Base-by-base conservation (phyloP, 1,139 yeast genomes). In the Kluyveromyces marxianus region DNA sequence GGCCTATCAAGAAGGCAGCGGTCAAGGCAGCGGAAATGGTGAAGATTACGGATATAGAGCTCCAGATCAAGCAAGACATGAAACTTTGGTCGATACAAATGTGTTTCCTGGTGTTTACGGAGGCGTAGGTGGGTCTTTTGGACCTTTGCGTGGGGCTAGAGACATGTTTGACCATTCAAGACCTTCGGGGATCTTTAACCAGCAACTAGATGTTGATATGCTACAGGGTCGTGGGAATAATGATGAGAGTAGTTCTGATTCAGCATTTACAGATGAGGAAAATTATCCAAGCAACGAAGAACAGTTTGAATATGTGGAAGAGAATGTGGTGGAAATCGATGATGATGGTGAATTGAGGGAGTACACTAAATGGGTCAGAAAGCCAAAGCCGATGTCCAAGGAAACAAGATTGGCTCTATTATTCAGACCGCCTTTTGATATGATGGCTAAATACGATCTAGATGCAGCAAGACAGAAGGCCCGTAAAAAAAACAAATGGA, bases 381-480 rank as follows among this genome's bases (percentile, higher is more conserved):
- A 50, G 41, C 57, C 59, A 3, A 57, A 54, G 41, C 46, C 50
- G 5, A 50, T 55, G 44, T 50, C 63, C 7, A 62, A 55, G 46
- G 65, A 60, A 45, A 59, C 58, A 44, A 71, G 94, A 47, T 70
- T 92, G 46, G 96, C 96, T 4, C 75, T 75, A 50, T 70, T 92
- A 35, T 92, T 90, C 66, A 72, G 94, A 51, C 98, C 98, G 0
- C 98, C 98, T 0, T 92, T 88, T 67, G 97, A 92, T 57, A 69
- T 92, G 39, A 88, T 92, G 63, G 71, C 80, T 25, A 77, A 76
- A 51, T 55, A 80, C 10, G 79, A 76, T 50, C 66, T 94, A 26
- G 95, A 87, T 35, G 66, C 74, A 7, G 98, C 97, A 3, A 84
- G 81, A 56, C 56, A 62, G 2, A 70, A 73, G 51, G 97, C 95